Base-by-base conservation (phyloP, 352 stramenopile genomes). In the Phytophthora pistaciae region DNA sequence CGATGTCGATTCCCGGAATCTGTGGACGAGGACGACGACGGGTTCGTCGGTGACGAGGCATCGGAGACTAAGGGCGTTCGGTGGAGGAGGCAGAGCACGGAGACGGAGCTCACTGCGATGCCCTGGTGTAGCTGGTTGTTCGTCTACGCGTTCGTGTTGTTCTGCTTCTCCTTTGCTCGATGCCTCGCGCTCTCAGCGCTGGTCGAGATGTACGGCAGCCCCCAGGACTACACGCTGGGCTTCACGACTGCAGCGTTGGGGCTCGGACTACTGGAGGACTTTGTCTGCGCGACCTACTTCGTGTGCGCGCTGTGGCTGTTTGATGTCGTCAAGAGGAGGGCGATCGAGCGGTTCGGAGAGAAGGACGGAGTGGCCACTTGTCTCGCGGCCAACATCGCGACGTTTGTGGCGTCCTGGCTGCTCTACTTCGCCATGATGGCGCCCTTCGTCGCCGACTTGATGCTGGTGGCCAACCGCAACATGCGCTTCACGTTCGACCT, bases 401-500 rank as follows among this genome's bases (percentile, higher is more conserved):
- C 54, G 5, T 65, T 70, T 59, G 31, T 38, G 18, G 64, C 58
- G 5, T 70, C 64, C 3, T 70, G 55, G 55, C 55, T 63, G 16
- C 56, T 85, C 10, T 79, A 79, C 33, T 44, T 68, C 2, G 23
- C 60, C 16, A 53, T 56, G 29, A 54, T 82, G 20, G 40, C 68
- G 8, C 74, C 75, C 3, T 82, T 86, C 55, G 40, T 67, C 16
- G 70, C 70, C 5, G 78, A 86, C 54, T 63, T 73, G 55, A 46
- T 84, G 63, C 62, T 85, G 11, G 44, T 88, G 21, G 66, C 66
- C 2, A 70, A 70, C 10, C 75, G 75, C 3, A 57, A 80, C 36
- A 74, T 77, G 56, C 78, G 80, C 31, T 79, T 85, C 62, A 85
- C 75, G 58, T 71, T 80, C n/a, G 78, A 84, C n/a, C 78, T 75